Percentiles rank a stretch among this genome's conserved stretches.
phyloP scores from a whole-genome alignment of 331 rosid genomes.

The Telfairia occidentalis region DNA sequence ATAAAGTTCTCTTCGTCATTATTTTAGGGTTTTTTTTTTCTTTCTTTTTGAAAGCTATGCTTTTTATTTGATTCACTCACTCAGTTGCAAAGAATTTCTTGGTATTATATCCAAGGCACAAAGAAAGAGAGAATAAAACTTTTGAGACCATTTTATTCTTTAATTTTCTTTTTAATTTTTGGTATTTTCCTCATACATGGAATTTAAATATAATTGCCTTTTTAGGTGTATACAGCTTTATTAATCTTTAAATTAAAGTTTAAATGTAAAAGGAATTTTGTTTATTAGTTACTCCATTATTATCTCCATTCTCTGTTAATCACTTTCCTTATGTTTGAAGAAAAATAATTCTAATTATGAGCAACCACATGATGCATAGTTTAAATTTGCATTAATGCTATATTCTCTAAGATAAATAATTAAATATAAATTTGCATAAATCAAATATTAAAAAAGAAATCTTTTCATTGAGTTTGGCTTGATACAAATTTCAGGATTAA shows the following conservation, averaged over 20 bases:
- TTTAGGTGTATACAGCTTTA: background rate
- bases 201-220: background rate
- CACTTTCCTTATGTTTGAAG: background rate
- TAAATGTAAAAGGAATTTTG: background rate
- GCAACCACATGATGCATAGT: background rate
- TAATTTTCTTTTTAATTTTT: background rate
- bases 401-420: too few relatives aligned
- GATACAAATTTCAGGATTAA: background rate
- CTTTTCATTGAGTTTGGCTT: background rate
- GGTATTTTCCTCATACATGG: background rate
- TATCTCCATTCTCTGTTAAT: background rate
- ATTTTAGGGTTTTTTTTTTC: background rate
- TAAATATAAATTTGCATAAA: too few relatives aligned
- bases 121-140: background rate
- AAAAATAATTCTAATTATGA: background rate
- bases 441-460: background rate
- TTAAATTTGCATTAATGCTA: background rate
- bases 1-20: background rate
- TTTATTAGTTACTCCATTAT: background rate
- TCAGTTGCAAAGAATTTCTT: background rate
- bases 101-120: background rate
- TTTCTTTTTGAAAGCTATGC: background rate
- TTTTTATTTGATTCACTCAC: background rate
- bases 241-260: background rate
- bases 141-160: background rate